These are phyloP conservation scores for Aurantiochytrium sp. DNA, from an alignment of 108 stramenopile genomes.

Conservation along the genomic window DNA sequence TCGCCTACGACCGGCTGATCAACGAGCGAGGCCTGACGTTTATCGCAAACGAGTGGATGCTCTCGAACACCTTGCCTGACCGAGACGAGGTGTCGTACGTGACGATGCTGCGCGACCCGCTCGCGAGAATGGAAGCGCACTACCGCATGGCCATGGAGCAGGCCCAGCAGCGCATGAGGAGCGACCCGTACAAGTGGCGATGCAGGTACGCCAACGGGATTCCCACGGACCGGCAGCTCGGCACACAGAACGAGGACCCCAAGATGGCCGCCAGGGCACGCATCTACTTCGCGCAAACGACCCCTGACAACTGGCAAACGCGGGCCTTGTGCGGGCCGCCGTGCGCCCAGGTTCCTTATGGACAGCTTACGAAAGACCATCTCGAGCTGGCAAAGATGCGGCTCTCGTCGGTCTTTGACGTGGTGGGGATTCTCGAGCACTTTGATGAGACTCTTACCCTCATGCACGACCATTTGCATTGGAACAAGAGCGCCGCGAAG, in stretches of 20 bases:
- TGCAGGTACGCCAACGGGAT: too few species aligned
- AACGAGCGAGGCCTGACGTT: background rate
- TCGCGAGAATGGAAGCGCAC: background rate
- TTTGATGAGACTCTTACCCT: background rate
- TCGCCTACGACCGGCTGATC: too few species aligned
- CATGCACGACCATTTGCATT: background rate
- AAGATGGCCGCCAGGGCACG: background rate
- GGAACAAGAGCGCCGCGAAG: background rate
- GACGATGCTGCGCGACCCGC: background rate
- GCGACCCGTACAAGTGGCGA: too few species aligned
- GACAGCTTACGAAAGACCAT: background rate
- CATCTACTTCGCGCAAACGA: background rate
- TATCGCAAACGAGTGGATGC: background rate
- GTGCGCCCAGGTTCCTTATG: background rate
- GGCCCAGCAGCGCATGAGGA: background rate
- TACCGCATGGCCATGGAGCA: background rate
- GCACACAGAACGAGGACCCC: background rate
- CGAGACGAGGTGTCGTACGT: background rate
- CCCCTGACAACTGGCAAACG: background rate
- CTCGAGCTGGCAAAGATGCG: background rate
- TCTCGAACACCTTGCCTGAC: background rate
- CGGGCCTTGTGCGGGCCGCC: background rate
- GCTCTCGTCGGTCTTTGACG: background rate
- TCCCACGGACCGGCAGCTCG: background rate
- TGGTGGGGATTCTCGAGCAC: background rate